Evolutionary conservation across 495 filamentous ascomycete genomes (phyloP).

Genomic region (Cercophora sp.): DNA sequence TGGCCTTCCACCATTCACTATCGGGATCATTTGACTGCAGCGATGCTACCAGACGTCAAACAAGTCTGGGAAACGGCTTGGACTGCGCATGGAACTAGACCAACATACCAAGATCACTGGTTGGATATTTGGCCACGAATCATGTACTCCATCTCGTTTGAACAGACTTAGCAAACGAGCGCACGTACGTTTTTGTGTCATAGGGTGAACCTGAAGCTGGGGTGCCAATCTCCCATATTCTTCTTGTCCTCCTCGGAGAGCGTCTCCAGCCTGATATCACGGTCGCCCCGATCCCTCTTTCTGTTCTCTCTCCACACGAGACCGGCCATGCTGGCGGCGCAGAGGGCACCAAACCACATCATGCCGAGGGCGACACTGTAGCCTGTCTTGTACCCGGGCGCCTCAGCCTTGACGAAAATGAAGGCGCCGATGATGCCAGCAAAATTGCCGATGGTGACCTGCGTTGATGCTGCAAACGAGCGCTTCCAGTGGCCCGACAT

Average conservation of each 20-base stretch:
- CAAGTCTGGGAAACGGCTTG: too few relatives aligned
- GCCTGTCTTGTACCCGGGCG: constrained; percentile 62
- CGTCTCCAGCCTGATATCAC: constrained; percentile 48
- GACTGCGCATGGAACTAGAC: too few relatives aligned
- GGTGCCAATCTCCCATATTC: constrained; percentile 65
- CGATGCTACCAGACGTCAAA: too few relatives aligned
- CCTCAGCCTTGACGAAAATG: constrained; percentile 59
- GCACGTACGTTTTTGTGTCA: too few relatives aligned
- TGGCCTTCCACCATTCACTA: too few relatives aligned
- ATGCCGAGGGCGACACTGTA: constrained; percentile 66
- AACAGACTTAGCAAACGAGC: too few relatives aligned
- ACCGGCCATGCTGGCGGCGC: constrained; percentile 39
- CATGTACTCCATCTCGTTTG: too few relatives aligned
- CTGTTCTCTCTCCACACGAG: constrained; percentile 60
- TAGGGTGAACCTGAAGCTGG: constrained; percentile 49
- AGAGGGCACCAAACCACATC: constrained; percentile 44
- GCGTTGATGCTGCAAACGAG: constrained; percentile 47
- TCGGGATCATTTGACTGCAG: too few relatives aligned
- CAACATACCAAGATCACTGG: too few relatives aligned
- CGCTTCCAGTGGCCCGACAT: constrained; percentile 62
- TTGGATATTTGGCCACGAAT: too few relatives aligned
- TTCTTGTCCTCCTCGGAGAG: constrained; percentile 51
- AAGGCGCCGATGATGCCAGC: constrained; percentile 66
- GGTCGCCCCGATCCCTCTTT: constrained; percentile 47
- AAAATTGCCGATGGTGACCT: constrained; percentile 64